Conservation (phyloP, 768 basidiomycete genomes). For the Candolleomyces efflorescens region DNA sequence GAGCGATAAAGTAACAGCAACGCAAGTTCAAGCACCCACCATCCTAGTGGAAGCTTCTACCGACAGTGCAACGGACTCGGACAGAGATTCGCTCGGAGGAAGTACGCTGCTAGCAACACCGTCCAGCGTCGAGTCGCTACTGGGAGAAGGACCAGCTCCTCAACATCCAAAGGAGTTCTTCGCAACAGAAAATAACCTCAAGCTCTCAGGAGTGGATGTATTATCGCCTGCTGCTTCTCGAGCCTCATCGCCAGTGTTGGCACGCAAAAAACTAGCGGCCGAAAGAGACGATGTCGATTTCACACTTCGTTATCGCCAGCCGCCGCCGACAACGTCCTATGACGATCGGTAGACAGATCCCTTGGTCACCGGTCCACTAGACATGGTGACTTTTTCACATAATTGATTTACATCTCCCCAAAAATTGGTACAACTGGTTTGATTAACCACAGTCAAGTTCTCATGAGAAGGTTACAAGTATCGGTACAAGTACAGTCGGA, state of each 20-base stretch:
- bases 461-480: neutral
- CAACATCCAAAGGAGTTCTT: conserved; percentile 43
- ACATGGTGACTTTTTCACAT: no score
- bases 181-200: conserved; percentile 44
- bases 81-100: conserved; percentile 17
- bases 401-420: no score
- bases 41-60: conserved; percentile 21
- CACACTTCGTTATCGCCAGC: conserved; percentile 16
- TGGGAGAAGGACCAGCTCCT: neutral
- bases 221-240: conserved; percentile 69
- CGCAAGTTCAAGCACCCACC: conserved; percentile 23
- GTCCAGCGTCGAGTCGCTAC: neutral
- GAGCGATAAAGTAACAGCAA: conserved; percentile 47
- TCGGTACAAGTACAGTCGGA: conserved; percentile 10
- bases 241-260: conserved; percentile 61
- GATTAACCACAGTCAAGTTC: no score
- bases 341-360: neutral
- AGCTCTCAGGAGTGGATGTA: conserved; percentile 65
- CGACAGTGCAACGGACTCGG: conserved; percentile 13
- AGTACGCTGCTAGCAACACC: neutral
- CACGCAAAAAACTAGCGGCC: conserved; percentile 27
- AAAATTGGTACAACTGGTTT: no score
- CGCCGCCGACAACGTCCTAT: neutral
- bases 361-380: neutral
- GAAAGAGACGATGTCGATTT: conserved; percentile 17